Evolutionary conservation across 2,329 filamentous ascomycete genomes (phyloP), one percentile per base, ranked within the genome.

Genomic region (Neocucurbitaria cava): DNA sequence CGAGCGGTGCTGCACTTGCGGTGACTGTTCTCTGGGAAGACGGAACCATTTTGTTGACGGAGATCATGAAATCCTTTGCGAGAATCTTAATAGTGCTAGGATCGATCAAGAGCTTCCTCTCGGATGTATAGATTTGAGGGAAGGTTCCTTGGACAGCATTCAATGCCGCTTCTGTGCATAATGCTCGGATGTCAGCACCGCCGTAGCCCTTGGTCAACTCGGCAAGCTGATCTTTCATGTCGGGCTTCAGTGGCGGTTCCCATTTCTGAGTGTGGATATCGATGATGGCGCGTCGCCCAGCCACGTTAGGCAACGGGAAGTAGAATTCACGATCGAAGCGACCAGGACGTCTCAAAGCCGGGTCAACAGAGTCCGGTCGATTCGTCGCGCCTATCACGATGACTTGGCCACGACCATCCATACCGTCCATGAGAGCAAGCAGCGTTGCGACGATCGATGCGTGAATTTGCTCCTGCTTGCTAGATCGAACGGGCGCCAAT

Each of bases 341-440:
- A 39, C 95, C 96, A 18, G 95, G 94, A 46, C 94, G 88, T 56
- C 95, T 89, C 54, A 99, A 83, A n/a, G 94, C 94, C 63, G 94
- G 94, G 74, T 99, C 94, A 58, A 99, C 93, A 47, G 95, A 96
- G 76, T 98, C 94, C 0, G 95, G 94, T 61, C 94, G 87, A 74
- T 99, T 99, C 53, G 94, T 99, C n/a, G 95, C 95, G 62, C 95
- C 95, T 68, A 99, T 98, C 31, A 99, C 93, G 72, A 99, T 96
- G 56, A 99, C 95, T 76, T 99, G 95, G 61, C 79, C 80, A 54
- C 82, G 79, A 49, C 82, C 78, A 40, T 83, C 82, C 59, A 83
- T 78, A 7, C 82, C 74, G 66, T 84, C 82, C 56, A 80, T 78
- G 7, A 83, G 73, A 6, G 77, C 75, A 47, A 83, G 75, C 43